Conservation (phyloP, 1,284 basidiomycete species). For the Prillingera fragicola region DNA sequence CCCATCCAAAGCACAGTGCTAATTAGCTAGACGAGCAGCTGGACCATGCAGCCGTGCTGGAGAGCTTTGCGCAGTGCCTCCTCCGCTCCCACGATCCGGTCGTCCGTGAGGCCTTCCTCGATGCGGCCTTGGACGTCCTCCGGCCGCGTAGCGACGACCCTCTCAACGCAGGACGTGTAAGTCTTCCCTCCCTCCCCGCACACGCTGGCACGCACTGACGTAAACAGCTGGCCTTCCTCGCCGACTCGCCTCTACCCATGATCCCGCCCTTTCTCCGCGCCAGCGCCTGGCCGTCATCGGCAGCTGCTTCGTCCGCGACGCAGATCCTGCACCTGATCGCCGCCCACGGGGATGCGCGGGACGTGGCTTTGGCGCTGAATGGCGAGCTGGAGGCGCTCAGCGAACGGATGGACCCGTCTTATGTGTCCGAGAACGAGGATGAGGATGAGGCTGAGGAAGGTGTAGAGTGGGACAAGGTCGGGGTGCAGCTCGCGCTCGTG, state of each 20-base stretch:
- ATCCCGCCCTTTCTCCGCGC: constrained; percentile 15
- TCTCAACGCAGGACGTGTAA: constrained; percentile 13
- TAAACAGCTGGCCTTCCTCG: constrained; percentile 11
- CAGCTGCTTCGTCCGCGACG: background rate
- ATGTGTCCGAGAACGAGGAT: constrained; percentile 31
- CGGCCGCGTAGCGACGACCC: constrained; percentile 13
- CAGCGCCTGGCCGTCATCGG: too few species aligned
- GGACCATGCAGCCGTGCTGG: constrained; percentile 16
- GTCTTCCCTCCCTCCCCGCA: background rate
- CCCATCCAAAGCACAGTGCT: too few species aligned
- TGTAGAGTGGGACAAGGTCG: constrained; percentile 47
- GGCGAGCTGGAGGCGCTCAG: constrained; percentile 24
- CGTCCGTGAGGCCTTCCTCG: constrained; percentile 18
- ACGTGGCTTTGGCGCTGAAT: constrained; percentile 31
- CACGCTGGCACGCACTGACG: background rate
- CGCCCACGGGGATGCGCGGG: constrained; percentile 20
- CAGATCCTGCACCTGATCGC: constrained; percentile 19
- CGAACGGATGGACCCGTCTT: constrained; percentile 25
- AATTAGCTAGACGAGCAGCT: too few species aligned
- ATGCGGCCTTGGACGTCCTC: constrained; percentile 13
- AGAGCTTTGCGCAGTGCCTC: constrained; percentile 9
- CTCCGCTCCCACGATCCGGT: constrained; percentile 10
- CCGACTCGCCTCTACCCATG: constrained; percentile 15
- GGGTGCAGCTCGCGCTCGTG: constrained; percentile 54
- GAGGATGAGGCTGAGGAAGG: constrained; percentile 28